A percentile compares a stretch with the other conserved stretches of the same genome.
These are phyloP conservation scores for Taphrina communis DNA, from an alignment of 1,139 yeast genomes.

Conservation along the genomic window DNA sequence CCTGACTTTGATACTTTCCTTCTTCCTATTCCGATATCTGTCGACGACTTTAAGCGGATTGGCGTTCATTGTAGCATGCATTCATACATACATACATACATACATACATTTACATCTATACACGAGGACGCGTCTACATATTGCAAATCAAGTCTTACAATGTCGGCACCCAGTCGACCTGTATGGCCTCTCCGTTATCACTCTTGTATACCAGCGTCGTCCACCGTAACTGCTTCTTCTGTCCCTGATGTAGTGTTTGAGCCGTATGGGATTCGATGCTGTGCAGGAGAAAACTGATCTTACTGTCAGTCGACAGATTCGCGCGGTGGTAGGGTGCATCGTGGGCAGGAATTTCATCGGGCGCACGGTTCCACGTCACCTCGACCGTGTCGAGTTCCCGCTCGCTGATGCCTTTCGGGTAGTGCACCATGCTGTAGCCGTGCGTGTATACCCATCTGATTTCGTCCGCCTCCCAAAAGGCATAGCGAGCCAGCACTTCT, in stretches of 20 bases:
- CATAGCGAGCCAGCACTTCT: slow-evolving; percentile 16
- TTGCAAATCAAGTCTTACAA: background rate
- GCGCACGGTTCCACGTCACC: slow-evolving; percentile 17
- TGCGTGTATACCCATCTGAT: slow-evolving; percentile 26
- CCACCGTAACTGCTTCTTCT: slow-evolving; percentile 6
- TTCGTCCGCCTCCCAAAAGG: slow-evolving; percentile 13
- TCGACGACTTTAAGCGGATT: background rate
- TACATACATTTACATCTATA: background rate
- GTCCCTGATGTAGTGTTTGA: background rate
- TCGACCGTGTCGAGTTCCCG: slow-evolving; percentile 8
- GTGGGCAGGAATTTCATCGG: slow-evolving; percentile 10
- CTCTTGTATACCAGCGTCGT: slow-evolving; percentile 17
- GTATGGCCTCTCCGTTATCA: slow-evolving; percentile 2
- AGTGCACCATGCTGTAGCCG: slow-evolving; percentile 28
- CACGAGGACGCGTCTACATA: too few species aligned
- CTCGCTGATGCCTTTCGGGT: slow-evolving; percentile 26
- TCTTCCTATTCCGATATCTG: background rate
- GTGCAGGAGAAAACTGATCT: background rate
- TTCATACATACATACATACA: background rate
- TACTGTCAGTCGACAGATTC: background rate
- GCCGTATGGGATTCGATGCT: background rate
- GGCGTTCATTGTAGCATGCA: slow-evolving; percentile 1
- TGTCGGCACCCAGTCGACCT: slow-evolving; percentile 33
- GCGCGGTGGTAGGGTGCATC: slow-evolving; percentile 29
- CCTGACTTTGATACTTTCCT: background rate